Percentiles rank a stretch among this genome's conserved stretches.
phyloP scores from a whole-genome alignment of 2,329 filamentous ascomycete species.

The Hymenoscyphus linearis region DNA sequence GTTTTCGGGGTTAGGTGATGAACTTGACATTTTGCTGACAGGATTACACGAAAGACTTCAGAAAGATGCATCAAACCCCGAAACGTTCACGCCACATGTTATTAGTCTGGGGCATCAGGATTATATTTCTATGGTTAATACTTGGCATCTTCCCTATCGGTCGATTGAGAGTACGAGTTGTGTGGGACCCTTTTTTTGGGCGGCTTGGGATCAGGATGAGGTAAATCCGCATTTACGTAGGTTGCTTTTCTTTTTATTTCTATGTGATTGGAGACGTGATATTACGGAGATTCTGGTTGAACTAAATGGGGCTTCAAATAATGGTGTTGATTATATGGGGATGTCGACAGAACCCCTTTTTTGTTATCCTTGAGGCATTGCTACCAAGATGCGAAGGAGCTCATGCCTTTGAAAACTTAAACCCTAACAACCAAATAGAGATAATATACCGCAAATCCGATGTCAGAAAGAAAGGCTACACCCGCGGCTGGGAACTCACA shows the following conservation, averaged over 20 bases:
- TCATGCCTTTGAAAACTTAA: background rate
- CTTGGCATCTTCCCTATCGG: conserved; percentile 48
- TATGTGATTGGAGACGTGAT: background rate
- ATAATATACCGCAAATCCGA: conserved; percentile 62
- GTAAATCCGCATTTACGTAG: conserved; percentile 51
- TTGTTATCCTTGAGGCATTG: background rate
- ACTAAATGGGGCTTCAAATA: no score
- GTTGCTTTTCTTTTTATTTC: conserved; percentile 19
- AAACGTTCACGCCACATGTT: conserved; percentile 52
- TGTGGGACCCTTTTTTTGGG: conserved; percentile 61
- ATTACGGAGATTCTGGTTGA: no score
- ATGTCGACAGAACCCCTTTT: background rate
- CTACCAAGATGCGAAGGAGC: no score
- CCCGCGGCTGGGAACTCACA: conserved; percentile 60
- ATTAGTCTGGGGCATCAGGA: conserved; percentile 46
- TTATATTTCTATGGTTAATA: conserved; percentile 53
- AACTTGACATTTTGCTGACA: background rate
- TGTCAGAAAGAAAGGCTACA: conserved; percentile 58
- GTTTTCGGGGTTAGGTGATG: background rate
- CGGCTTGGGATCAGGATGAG: conserved; percentile 49
- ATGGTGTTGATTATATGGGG: no score
- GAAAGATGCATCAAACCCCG: conserved; percentile 44
- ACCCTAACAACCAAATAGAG: conserved; percentile 35
- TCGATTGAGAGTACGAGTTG: conserved; percentile 54
- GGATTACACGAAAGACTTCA: conserved; percentile 16